Evolutionary conservation across 345 rosid species (phyloP), one percentile per base, ranked within the genome.

Genomic region (Gossypium ekmanianum): DNA sequence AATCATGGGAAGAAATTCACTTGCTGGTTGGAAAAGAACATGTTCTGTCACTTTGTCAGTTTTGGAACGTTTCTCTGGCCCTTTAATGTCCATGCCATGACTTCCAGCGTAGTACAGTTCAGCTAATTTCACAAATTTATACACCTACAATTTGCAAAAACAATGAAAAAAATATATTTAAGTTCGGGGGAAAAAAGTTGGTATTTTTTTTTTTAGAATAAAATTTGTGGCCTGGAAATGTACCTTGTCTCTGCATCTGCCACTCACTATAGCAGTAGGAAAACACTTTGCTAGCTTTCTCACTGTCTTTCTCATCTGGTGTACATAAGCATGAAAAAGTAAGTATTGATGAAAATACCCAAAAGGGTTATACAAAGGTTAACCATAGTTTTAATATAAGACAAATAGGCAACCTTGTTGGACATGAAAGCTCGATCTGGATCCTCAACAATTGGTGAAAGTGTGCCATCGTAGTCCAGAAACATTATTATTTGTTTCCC

Each of bases 11-110:
- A 91, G 81, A 73, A 85, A 93, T 75, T 95, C 91, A 61, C 82
- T 85, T 0, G 99, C 99, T 44, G 99, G 93, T 82, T 95, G 99
- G 77, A 81, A 91, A 50, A 90, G 78, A 45, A 93, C 82, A 47
- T 84, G 76, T 77, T 87, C 79, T 34, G 41, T 34, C 41, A 88
- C 97, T 83, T 84, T 85, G 78, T 79, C 88, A 85, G 80, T 66
- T 72, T 77, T 84, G 55, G 85, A 77, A 20, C 86, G 83, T 80
- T 87, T 87, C 11, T 86, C 80, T 61, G 99, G 99, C 13, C 98
- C 98, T 83, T 82, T 90, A 55, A 95, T 95, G 97, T 95, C 99
- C 99, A 95, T 95, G 54, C 99, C 99, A 81, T 95, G 99, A 83
- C 99, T 95, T n/a, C 99, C 99, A 3, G 99, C 98, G 65, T 95